Percentiles rank a stretch among this genome's conserved stretches.
These are phyloP conservation scores for Deakozyma indianensis DNA, from an alignment of 805 yeast species.

Conservation along the genomic window DNA sequence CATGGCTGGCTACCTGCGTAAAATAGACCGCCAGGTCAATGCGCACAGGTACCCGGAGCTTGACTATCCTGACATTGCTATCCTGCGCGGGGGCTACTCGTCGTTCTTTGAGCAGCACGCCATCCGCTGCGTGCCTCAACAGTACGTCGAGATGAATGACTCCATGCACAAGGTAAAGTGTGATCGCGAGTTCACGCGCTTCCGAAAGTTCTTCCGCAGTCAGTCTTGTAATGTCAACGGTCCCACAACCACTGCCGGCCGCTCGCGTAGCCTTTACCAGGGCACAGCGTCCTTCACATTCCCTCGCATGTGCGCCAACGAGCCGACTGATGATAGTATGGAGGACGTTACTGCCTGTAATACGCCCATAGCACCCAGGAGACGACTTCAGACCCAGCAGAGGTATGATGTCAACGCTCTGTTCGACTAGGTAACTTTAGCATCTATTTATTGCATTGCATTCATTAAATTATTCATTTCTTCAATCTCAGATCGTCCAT, in stretches of 20 bases:
- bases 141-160: slow-evolving; percentile 79
- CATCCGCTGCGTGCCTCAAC: slow-evolving; percentile 54
- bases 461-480: too few relatives aligned
- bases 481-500: too few relatives aligned
- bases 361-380: not conserved
- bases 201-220: slow-evolving; percentile 24
- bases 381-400: not conserved
- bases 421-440: not conserved
- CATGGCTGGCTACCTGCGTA: slow-evolving; percentile 76
- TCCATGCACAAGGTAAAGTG: slow-evolving; percentile 30
- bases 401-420: not conserved
- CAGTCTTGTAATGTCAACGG: slow-evolving; percentile 12
- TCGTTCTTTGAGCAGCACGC: slow-evolving; percentile 49
- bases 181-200: slow-evolving; percentile 38
- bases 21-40: slow-evolving; percentile 65
- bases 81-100: slow-evolving; percentile 86
- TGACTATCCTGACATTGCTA: slow-evolving; percentile 76
- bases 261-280: slow-evolving; percentile 2
- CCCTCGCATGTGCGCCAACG: not conserved
- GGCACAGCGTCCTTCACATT: not conserved
- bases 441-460: slow-evolving; percentile 1
- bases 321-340: not conserved
- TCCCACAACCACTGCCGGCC: slow-evolving; percentile 7
- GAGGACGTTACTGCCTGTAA: not conserved
- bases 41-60: slow-evolving; percentile 65